Evolutionary conservation across 345 rosid species (phyloP).

Genomic region (Dovyalis caffra): DNA sequence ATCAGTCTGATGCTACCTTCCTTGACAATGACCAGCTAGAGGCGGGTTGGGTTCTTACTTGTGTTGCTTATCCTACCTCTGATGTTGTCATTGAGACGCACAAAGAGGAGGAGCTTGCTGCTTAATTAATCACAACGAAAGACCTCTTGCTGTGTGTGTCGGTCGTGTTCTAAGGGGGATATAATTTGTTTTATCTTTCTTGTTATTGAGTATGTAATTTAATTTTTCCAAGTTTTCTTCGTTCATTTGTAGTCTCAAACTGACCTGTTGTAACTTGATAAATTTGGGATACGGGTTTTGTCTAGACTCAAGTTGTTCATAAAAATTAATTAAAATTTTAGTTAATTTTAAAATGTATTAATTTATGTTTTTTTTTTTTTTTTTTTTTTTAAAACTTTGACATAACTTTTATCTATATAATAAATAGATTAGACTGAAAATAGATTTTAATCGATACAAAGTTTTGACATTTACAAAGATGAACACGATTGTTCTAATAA

Average conservation of each 20-base stretch:
- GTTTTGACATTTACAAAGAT: too few species aligned
- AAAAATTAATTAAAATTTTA: too few species aligned
- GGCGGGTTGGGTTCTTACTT: conserved; percentile 73
- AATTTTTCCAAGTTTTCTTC: not conserved
- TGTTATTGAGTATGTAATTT: not conserved
- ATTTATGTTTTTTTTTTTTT: too few species aligned
- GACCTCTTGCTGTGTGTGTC: not conserved
- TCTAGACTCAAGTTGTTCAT: too few species aligned
- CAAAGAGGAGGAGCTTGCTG: conserved; percentile 78
- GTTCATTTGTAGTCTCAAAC: conserved; percentile 2
- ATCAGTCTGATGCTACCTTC: conserved; percentile 83
- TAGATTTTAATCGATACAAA: too few species aligned
- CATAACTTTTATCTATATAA: too few species aligned
- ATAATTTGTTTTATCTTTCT: not conserved
- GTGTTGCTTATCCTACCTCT: conserved; percentile 60
- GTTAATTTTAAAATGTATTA: too few species aligned
- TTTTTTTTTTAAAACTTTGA: too few species aligned
- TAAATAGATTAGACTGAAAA: too few species aligned
- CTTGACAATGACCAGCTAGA: conserved; percentile 76
- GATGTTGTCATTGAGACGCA: conserved; percentile 73
- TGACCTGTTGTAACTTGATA: not conserved
- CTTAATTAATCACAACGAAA: conserved; percentile 3
- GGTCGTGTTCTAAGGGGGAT: not conserved
- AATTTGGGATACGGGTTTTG: not conserved
- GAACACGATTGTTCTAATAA: too few species aligned